phyloP scores from a whole-genome alignment of 805 yeast genomes.

The Candida piceae region DNA sequence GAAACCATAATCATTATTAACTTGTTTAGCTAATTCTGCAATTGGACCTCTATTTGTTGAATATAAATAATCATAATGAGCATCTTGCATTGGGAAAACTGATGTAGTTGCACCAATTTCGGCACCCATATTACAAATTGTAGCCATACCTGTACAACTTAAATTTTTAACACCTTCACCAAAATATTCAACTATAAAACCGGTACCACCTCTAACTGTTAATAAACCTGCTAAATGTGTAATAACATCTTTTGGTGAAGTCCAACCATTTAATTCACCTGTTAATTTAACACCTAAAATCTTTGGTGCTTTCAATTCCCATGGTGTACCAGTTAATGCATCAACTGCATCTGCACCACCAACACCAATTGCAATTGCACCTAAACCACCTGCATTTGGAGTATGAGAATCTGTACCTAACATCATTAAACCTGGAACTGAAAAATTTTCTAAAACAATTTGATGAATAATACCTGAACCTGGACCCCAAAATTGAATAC shows the following conservation, averaged over 20 bases:
- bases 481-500: constrained; percentile 98
- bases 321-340: constrained; percentile 87
- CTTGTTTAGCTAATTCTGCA: constrained; percentile 71
- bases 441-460: constrained; percentile 92
- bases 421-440: constrained; percentile 95
- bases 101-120: constrained; percentile 99
- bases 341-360: constrained; percentile 99
- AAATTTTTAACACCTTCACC: constrained; percentile 92
- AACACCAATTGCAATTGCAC: constrained; percentile 97
- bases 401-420: constrained; percentile 98
- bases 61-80: constrained; percentile 78
- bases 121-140: constrained; percentile 99
- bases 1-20: constrained; percentile 55
- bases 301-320: constrained; percentile 98
- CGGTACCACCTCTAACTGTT: constrained; percentile 98
- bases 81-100: constrained; percentile 91
- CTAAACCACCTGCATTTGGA: constrained; percentile 98
- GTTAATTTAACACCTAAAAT: constrained; percentile 91
- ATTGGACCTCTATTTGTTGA: constrained; percentile 85
- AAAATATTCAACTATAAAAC: constrained; percentile 91
- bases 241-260: constrained; percentile 95
- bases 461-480: constrained; percentile 98
- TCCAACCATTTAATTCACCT: constrained; percentile 91
- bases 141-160: constrained; percentile 98
- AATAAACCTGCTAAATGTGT: constrained; percentile 88